phyloP scores from a whole-genome alignment of 192 early-diverging fungal genomes.

The Oehlia diaphana region DNA sequence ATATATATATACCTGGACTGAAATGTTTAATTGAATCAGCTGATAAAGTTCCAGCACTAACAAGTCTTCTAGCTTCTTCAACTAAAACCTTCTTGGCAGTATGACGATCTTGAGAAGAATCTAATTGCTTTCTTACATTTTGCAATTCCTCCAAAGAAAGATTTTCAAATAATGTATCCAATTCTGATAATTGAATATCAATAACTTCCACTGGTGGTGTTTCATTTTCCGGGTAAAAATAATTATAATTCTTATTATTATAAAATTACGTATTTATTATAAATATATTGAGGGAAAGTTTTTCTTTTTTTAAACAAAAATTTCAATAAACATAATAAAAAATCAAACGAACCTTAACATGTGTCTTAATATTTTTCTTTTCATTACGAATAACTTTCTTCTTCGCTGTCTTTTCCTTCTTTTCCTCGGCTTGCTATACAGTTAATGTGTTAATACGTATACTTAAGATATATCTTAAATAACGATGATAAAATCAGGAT shows the following conservation, averaged over 20 bases:
- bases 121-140: constrained; percentile 38
- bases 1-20: constrained; percentile 30
- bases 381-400: constrained; percentile 68
- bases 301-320: not conserved
- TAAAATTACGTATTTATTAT: not conserved
- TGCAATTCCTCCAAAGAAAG: constrained; percentile 44
- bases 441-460: not conserved
- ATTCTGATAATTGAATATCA: constrained; percentile 47
- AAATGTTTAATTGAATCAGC: constrained; percentile 40
- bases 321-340: not conserved
- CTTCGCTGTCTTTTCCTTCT: constrained; percentile 51
- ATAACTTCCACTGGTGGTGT: constrained; percentile 31
- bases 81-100: constrained; percentile 36
- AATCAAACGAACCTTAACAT: constrained; percentile 42
- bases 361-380: constrained; percentile 66
- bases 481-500: not conserved
- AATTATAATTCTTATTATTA: constrained; percentile 38
- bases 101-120: constrained; percentile 21
- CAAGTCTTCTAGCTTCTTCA: constrained; percentile 34
- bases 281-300: not conserved
- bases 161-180: constrained; percentile 58
- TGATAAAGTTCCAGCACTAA: constrained; percentile 32
- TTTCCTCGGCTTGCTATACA: constrained; percentile 44
- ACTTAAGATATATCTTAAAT: not conserved
- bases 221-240: constrained; percentile 37